Conservation (phyloP, 257 asterid species). For the Capsicum pubescens region DNA sequence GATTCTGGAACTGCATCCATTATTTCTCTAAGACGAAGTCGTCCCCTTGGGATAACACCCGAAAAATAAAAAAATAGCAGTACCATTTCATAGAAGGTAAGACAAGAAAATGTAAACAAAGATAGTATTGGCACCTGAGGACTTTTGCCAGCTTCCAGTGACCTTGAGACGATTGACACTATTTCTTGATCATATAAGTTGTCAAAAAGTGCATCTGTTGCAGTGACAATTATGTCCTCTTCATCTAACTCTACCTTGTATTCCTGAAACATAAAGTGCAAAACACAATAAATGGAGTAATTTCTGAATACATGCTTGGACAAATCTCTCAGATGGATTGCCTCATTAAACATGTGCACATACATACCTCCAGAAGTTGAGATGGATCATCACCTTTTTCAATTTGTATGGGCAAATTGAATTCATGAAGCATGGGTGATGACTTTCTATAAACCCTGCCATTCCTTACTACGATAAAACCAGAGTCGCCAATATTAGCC, state of each 20-base stretch:
- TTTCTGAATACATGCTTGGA: background rate
- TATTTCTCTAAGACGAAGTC: background rate
- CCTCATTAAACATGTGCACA: slow-evolving; percentile 17
- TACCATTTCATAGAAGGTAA: background rate
- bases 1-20: background rate
- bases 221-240: slow-evolving; percentile 65
- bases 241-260: slow-evolving; percentile 70
- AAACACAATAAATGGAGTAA: background rate
- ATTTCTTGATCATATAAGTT: slow-evolving; percentile 80
- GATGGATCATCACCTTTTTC: slow-evolving; percentile 64
- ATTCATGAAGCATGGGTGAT: slow-evolving; percentile 71
- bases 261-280: slow-evolving; percentile 46
- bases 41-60: background rate
- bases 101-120: background rate
- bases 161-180: slow-evolving; percentile 51
- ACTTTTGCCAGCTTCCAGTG: slow-evolving; percentile 51
- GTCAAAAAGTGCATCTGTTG: slow-evolving; percentile 85
- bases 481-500: slow-evolving; percentile 88
- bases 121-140: slow-evolving; percentile 52
- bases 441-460: slow-evolving; percentile 63
- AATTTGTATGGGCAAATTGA: slow-evolving; percentile 69
- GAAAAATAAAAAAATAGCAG: background rate
- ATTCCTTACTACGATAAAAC: slow-evolving; percentile 67
- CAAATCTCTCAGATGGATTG: background rate
- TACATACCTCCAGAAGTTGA: slow-evolving; percentile 64